These are phyloP conservation scores for Coniochaeta sp. DNA, from an alignment of 2,329 filamentous ascomycete species.

Conservation along the genomic window DNA sequence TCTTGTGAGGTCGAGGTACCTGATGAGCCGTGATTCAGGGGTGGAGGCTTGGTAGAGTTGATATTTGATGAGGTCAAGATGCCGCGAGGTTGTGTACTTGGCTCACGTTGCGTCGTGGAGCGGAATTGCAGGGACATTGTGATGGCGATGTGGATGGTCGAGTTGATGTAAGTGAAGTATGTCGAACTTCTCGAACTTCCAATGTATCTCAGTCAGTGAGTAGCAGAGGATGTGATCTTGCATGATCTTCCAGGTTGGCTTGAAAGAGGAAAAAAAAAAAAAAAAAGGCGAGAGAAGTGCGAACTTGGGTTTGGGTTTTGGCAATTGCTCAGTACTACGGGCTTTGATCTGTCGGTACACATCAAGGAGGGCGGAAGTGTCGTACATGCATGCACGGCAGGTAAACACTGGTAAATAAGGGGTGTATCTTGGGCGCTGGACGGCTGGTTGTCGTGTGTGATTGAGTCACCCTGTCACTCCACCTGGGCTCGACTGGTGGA, in stretches of 20 bases:
- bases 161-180: background rate
- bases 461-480: conserved; percentile 1
- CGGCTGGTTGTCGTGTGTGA: background rate
- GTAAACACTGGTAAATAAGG: conserved; percentile 2
- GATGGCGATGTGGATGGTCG: background rate
- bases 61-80: background rate
- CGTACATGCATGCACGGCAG: background rate
- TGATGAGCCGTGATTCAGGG: background rate
- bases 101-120: conserved; percentile 2
- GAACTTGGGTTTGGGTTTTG: background rate
- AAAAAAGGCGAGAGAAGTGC: background rate
- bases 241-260: background rate
- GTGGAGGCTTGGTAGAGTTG: background rate
- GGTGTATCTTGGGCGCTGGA: background rate
- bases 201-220: background rate
- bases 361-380: background rate
- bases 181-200: background rate
- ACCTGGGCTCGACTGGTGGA: background rate
- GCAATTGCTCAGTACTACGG: background rate
- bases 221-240: background rate
- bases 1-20: background rate
- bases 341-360: background rate
- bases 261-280: too few species aligned
- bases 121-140: background rate
- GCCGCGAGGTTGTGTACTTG: background rate